phyloP scores from a whole-genome alignment of 306 rosid genomes.

The Cicer cuneatum region DNA sequence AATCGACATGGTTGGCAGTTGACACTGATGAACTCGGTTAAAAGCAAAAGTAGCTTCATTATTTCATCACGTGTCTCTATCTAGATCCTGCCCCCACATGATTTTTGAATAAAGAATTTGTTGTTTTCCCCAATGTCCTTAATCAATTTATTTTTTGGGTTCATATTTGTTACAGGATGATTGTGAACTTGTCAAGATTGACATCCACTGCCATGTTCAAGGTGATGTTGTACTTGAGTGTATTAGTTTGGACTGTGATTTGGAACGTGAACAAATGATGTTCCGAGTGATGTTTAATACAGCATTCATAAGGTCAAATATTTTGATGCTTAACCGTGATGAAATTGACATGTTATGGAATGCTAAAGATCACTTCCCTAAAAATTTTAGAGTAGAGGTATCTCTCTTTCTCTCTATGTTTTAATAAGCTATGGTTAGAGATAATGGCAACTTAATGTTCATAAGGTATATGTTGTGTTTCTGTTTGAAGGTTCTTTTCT shows the following conservation, averaged over 20 bases:
- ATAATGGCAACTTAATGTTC: slow-evolving; percentile 42
- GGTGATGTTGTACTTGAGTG: slow-evolving; percentile 98
- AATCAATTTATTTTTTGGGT: slow-evolving; percentile 24
- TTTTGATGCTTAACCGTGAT: slow-evolving; percentile 93
- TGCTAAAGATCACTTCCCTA: slow-evolving; percentile 75
- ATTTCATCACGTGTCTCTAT: slow-evolving; percentile 37
- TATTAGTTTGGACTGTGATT: slow-evolving; percentile 77
- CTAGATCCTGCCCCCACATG: slow-evolving; percentile 33
- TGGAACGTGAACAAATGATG: slow-evolving; percentile 90
- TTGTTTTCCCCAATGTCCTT: slow-evolving; percentile 21
- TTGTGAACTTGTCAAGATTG: slow-evolving; percentile 88
- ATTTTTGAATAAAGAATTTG: slow-evolving; percentile 32
- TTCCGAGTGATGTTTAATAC: slow-evolving; percentile 97
- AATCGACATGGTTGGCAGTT: slow-evolving; percentile 19
- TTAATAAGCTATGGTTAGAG: slow-evolving; percentile 24
- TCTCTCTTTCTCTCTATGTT: slow-evolving; percentile 27
- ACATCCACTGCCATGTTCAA: slow-evolving; percentile 91
- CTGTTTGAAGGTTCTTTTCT: slow-evolving; percentile 85
- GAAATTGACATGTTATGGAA: slow-evolving; percentile 90
- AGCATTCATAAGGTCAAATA: slow-evolving; percentile 93
- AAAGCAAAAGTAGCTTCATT: no score
- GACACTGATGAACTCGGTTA: not conserved
- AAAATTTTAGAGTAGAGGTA: slow-evolving; percentile 97
- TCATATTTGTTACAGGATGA: slow-evolving; percentile 67
- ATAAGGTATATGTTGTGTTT: slow-evolving; percentile 39